These are phyloP conservation scores for Colletotrichum tropicicola DNA, from an alignment of 2,329 filamentous ascomycete genomes.

Conservation along the genomic window DNA sequence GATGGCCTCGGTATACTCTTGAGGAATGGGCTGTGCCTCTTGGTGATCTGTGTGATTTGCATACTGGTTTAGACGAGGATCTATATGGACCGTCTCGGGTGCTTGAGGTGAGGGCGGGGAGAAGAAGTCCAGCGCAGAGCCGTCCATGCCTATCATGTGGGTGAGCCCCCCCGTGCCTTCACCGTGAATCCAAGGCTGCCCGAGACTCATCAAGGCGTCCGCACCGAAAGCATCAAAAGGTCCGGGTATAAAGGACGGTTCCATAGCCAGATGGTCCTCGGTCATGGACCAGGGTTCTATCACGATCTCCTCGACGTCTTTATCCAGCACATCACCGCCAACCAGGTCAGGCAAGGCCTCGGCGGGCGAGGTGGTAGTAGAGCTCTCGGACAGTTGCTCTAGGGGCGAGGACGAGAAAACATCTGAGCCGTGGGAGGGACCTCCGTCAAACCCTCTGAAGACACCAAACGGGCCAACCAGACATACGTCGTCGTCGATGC, in stretches of 20 bases:
- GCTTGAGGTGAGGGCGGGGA: neutral
- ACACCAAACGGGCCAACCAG: constrained; percentile 31
- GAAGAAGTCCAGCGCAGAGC: neutral
- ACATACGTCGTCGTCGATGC: neutral
- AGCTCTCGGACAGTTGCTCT: neutral
- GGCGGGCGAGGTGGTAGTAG: neutral
- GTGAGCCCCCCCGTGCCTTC: neutral
- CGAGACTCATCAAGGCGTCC: neutral
- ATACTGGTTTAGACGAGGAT: no score
- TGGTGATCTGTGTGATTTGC: no score
- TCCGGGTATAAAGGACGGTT: neutral
- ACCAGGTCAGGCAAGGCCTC: neutral
- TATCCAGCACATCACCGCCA: neutral
- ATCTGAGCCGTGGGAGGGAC: neutral
- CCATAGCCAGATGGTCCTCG: neutral
- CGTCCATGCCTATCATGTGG: constrained; percentile 7
- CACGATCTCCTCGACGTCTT: neutral
- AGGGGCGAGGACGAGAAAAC: neutral
- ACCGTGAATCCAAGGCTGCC: constrained; percentile 7
- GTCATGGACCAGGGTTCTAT: constrained; percentile 13
- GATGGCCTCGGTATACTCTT: no score
- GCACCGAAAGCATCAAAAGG: neutral
- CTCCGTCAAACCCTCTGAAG: constrained; percentile 8
- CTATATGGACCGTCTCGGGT: neutral
- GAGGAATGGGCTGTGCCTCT: no score